phyloP scores from a whole-genome alignment of 345 rosid genomes.

The Brassica rapa region DNA sequence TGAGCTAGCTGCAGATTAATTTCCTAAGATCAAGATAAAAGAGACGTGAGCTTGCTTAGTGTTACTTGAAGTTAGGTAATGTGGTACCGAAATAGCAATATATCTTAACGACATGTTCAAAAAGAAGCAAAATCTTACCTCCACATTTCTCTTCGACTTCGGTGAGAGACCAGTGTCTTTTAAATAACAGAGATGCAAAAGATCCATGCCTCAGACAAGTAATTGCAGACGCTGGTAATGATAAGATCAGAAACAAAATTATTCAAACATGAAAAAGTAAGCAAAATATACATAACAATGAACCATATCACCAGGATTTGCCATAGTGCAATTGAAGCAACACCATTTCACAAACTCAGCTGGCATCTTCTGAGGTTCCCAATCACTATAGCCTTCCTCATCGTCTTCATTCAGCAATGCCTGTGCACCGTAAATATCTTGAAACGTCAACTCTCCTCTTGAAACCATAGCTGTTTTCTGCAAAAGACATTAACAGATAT shows the following conservation, averaged over 20 bases:
- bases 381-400: slow-evolving; percentile 79
- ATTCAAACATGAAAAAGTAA: neutral
- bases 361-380: slow-evolving; percentile 69
- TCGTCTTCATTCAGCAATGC: slow-evolving; percentile 58
- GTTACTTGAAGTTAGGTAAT: neutral
- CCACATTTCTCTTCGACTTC: slow-evolving; percentile 46
- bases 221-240: neutral
- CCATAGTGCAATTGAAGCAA: slow-evolving; percentile 87
- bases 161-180: slow-evolving; percentile 43
- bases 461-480: slow-evolving; percentile 54
- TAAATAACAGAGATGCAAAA: slow-evolving; percentile 59
- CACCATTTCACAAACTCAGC: slow-evolving; percentile 75
- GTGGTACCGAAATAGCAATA: neutral
- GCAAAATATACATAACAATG: slow-evolving; percentile 64
- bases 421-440: slow-evolving; percentile 60
- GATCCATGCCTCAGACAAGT: slow-evolving; percentile 60
- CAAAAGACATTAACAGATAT: slow-evolving; percentile 9
- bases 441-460: slow-evolving; percentile 63
- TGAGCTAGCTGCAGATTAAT: slow-evolving; percentile 43
- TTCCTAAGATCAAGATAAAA: slow-evolving; percentile 27
- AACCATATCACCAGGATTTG: slow-evolving; percentile 60
- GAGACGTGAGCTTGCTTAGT: slow-evolving; percentile 20
- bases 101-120: neutral
- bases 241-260: neutral
- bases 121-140: slow-evolving; percentile 28